Evolutionary conservation across 1,284 basidiomycete species (phyloP), one percentile per base, ranked within the genome.

Genomic region (Cutaneotrichosporon sp.): DNA sequence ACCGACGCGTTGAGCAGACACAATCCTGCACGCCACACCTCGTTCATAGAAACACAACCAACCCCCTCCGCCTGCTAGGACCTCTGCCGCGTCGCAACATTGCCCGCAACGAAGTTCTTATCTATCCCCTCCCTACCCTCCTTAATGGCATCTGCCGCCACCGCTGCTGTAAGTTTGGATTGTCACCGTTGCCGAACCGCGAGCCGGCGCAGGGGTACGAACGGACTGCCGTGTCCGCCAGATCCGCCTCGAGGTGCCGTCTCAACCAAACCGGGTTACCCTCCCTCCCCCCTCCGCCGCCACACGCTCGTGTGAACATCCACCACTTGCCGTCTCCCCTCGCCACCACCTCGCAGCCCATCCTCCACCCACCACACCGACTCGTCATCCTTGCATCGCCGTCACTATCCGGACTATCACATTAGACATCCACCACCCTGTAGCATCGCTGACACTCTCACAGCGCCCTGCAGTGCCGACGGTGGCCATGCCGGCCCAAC

Each of bases 401-500:
- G 27, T 22, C 8, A 20, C 27, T 12, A 44, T 22, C 9, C 41
- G 10, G 29, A 9, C 9, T 31, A 44, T 32, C 42, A 31, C 17
- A 11, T 29, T 31, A 11, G 19, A 10, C 33, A 12, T 5, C 17
- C 27, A 35, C 25, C 25, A 14, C 35, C 5, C 33, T 26, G 19
- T 20, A n/a, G n/a, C n/a, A 20, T 35, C 7, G 38, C 38, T 41
- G 14, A 41, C 38, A 10, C 19, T 14, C 8, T 25, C 26, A 16
- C 38, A 41, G 38, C 38, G 38, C 20, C 24, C 38, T n/a, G 38
- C 52, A 24, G 50, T 25, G 33, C 33, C 43, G 27, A 43, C 39
- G 20, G 32, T 52, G 41, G 46, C 52, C 25, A 55, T 57, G 55
- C 56, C 59, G 20, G 33, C 39, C 32, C 47, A 57, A 32, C 38